phyloP scores from a whole-genome alignment of 2,329 filamentous ascomycete genomes.

The Claviceps monticola region DNA sequence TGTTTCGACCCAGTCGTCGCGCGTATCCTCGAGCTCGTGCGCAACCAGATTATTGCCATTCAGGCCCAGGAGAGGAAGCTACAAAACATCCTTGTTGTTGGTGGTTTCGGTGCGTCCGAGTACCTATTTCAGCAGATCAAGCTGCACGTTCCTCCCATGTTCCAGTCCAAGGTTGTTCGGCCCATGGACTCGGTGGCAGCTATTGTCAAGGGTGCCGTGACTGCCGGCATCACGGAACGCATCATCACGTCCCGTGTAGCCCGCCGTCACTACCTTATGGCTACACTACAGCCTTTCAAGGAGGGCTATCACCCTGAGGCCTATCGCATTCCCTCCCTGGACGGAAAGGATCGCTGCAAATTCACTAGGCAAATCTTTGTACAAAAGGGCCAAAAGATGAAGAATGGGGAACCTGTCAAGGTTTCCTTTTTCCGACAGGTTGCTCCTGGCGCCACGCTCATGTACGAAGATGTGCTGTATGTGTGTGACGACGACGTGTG shows the following conservation, averaged over 20 bases:
- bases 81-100: constrained; percentile 93
- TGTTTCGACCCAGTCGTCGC: constrained; percentile 98
- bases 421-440: constrained; percentile 98
- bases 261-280: constrained; percentile 97
- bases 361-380: constrained; percentile 98
- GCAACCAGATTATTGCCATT: constrained; percentile 98
- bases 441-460: constrained; percentile 87
- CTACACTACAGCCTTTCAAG: constrained; percentile 95
- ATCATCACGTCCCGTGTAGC: constrained; percentile 95
- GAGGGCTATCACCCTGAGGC: constrained; percentile 97
- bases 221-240: constrained; percentile 91
- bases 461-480: constrained; percentile 98
- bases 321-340: constrained; percentile 89
- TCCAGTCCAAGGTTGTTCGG: constrained; percentile 93
- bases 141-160: constrained; percentile 92
- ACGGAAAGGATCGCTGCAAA: constrained; percentile 96
- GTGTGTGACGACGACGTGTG: constrained; percentile 97
- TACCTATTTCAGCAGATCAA: constrained; percentile 99
- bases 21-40: constrained; percentile 85
- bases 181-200: constrained; percentile 98
- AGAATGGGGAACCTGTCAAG: constrained; percentile 98
- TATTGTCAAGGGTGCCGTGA: constrained; percentile 96
- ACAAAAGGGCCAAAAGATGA: constrained; percentile 95
- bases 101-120: constrained; percentile 95
- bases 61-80: constrained; percentile 89